Percentiles rank a stretch among this genome's conserved stretches.
These are phyloP conservation scores for Metschnikowia henanensis DNA, from an alignment of 805 yeast species.

Conservation along the genomic window DNA sequence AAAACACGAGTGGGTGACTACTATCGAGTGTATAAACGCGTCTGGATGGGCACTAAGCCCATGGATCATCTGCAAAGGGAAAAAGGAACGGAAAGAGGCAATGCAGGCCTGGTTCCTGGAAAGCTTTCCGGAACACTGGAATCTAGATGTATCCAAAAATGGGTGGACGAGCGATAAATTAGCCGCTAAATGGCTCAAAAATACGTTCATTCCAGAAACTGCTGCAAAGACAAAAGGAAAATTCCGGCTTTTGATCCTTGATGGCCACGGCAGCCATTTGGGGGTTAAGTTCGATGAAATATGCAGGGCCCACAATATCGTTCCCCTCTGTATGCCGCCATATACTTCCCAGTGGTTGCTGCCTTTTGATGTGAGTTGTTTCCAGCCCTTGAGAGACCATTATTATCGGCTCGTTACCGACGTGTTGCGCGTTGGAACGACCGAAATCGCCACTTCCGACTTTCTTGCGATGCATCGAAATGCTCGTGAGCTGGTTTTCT, in stretches of 20 bases:
- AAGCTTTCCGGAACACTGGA: neutral
- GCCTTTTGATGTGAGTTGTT: neutral
- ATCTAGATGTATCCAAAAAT: neutral
- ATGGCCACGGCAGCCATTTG: neutral
- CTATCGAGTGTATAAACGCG: neutral
- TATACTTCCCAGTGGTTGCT: neutral
- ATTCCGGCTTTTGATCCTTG: neutral
- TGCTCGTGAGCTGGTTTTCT: neutral
- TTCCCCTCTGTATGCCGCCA: neutral
- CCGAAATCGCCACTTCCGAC: neutral
- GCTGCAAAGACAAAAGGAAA: neutral
- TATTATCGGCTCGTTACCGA: neutral
- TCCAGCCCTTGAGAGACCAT: neutral
- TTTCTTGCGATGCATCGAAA: neutral
- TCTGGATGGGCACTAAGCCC: neutral
- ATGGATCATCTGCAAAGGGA: neutral
- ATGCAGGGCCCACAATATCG: neutral
- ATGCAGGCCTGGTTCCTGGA: neutral
- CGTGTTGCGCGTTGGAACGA: neutral
- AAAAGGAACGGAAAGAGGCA: neutral
- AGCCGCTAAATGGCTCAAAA: neutral
- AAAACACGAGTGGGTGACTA: neutral
- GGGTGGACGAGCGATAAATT: neutral
- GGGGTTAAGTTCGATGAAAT: neutral
- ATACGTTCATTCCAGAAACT: neutral